Conservation (phyloP, 805 yeast species). For the Hanseniaspora guilliermondii region DNA sequence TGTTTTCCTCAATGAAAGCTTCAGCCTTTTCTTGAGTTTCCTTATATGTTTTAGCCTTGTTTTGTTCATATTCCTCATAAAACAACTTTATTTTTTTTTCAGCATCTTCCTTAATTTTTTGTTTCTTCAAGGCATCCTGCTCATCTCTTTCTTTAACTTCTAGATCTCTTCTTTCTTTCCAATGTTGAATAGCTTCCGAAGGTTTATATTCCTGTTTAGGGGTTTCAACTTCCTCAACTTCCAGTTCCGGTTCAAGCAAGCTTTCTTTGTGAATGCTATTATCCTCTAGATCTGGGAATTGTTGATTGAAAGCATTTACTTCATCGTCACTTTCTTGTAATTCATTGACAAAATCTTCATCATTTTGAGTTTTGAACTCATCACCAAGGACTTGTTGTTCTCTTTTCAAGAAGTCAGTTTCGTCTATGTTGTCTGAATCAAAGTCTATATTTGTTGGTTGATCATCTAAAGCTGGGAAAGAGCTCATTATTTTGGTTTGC, state of each 20-base stretch:
- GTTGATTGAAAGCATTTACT: conserved; percentile 49
- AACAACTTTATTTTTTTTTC: conserved; percentile 77
- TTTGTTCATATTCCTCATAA: conserved; percentile 78
- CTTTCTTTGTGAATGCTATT: conserved; percentile 7
- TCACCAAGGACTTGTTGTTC: conserved; percentile 59
- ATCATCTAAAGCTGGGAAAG: conserved; percentile 55
- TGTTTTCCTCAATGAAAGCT: conserved; percentile 61
- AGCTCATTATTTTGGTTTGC: conserved; percentile 50
- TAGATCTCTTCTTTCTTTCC: conserved; percentile 70
- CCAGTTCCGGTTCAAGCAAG: conserved; percentile 18
- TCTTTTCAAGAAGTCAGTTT: conserved; percentile 51
- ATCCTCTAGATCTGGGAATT: conserved; percentile 40
- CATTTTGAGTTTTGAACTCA: conserved; percentile 57
- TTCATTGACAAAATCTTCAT: conserved; percentile 33
- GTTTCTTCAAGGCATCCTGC: conserved; percentile 49
- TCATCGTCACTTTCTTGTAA: conserved; percentile 31
- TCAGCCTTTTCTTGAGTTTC: conserved; percentile 56
- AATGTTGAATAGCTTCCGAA: conserved; percentile 51
- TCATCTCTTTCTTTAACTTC: conserved; percentile 74
- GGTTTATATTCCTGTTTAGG: conserved; percentile 25
- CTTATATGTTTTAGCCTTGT: conserved; percentile 58
- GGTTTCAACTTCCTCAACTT: conserved; percentile 33
- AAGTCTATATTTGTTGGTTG: conserved; percentile 7
- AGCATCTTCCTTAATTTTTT: conserved; percentile 62
- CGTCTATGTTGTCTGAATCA: conserved; percentile 24